phyloP scores from a whole-genome alignment of 2,329 filamentous ascomycete species.

The Diaporthe vexans region DNA sequence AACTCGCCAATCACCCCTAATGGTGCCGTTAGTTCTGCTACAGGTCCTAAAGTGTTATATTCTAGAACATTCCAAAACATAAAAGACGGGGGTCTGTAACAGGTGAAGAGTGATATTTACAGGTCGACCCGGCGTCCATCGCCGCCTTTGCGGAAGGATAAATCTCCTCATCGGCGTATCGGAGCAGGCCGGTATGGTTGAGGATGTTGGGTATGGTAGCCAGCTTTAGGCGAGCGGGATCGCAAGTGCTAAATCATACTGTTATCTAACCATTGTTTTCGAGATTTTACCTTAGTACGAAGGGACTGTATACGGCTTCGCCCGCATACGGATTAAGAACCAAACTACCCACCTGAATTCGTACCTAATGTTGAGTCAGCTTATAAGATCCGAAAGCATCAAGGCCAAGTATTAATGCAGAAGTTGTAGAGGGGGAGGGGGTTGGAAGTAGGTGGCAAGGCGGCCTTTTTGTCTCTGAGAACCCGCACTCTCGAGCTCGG shows the following conservation, averaged over 20 bases:
- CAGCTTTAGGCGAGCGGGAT: neutral
- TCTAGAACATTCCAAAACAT: no score
- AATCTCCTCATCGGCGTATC: slow-evolving; percentile 27
- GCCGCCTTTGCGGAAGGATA: slow-evolving; percentile 16
- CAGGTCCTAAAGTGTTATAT: no score
- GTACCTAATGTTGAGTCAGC: neutral
- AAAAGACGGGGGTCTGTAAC: no score
- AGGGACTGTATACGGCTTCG: no score
- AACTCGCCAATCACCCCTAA: slow-evolving; percentile 53
- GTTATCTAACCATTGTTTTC: no score
- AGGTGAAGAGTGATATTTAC: neutral
- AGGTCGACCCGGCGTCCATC: slow-evolving; percentile 1
- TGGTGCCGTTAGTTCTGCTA: no score
- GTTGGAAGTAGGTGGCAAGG: no score
- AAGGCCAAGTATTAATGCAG: neutral
- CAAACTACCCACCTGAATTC: neutral
- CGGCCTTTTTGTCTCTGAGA: no score
- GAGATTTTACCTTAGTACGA: no score
- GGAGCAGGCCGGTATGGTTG: slow-evolving; percentile 9
- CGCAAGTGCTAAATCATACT: neutral
- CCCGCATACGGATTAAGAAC: no score
- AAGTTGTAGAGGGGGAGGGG: neutral
- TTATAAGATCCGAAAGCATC: neutral
- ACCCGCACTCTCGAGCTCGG: no score
- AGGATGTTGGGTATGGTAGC: slow-evolving; percentile 24